Base-by-base conservation (phyloP, 208 protist species). In the Histomonas meleagridis region DNA sequence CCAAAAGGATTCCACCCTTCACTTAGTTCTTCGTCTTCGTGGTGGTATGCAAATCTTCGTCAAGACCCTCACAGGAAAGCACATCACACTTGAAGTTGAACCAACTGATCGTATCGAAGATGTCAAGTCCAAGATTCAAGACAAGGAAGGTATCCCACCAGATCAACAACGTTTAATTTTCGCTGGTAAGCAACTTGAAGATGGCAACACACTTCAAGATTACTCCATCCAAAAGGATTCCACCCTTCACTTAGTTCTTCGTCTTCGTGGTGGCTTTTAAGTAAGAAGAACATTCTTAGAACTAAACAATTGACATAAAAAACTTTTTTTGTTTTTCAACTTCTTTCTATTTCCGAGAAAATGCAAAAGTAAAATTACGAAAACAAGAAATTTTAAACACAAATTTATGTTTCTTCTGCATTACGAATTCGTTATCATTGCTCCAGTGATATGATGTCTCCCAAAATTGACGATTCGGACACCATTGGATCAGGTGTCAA, bases 41-140 rank as follows among this genome's bases (percentile, higher is more conserved):
- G 91, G 62, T 55, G 91, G 91, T 7, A 99, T 97, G 96, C 96
- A 97, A 93, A 97, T 98, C 92, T 98, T 97, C 91, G 95, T 97
- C 28, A 97, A 98, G 95, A 97, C 97, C 21, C 94, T 98, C 12
- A 98, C 98, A 57, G 97, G 97, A 92, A 99, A 99, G 95, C 98
- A 97, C 78, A 98, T 99, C 95, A 98, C 97, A 60, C 96, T 99
- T 18, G 97, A 98, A 94, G 97, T 98, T 16, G 97, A 98, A 94
- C 94, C 95, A 57, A 96, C 94, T 86, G 97, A 98, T 95, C 97
- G 96, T 60, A 98, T 99, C 93, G 96, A 97, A 62, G 96, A 69
- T 95, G 97, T n/a, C n/a, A n/a, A n/a, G n/a, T n/a, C n/a, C n/a
- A n/a, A n/a, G n/a, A n/a, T n/a, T n/a, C n/a, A n/a, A 94, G 96